phyloP scores from a whole-genome alignment of 1,284 basidiomycete species.

The Ustilago nuda region DNA sequence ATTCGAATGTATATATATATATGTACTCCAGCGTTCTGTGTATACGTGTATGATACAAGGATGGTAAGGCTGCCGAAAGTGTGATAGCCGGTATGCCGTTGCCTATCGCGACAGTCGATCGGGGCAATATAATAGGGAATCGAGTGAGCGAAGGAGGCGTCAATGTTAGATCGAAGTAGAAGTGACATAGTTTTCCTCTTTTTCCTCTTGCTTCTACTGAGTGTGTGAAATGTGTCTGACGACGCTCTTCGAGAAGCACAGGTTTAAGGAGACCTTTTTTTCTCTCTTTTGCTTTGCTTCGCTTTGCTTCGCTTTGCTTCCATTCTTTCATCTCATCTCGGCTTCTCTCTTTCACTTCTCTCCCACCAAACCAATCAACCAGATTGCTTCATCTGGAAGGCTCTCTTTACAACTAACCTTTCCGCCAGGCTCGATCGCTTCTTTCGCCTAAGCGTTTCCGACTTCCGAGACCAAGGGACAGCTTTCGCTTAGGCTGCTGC shows the following conservation, averaged over 20 bases:
- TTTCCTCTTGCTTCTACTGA: background rate
- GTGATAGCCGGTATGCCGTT: no score
- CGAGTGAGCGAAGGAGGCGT: no score
- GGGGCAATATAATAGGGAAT: no score
- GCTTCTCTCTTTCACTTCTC: background rate
- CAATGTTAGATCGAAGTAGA: no score
- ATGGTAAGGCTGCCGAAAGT: no score
- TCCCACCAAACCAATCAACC: background rate
- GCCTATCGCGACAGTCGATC: no score
- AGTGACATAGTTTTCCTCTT: no score
- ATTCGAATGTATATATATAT: no score
- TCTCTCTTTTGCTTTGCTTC: background rate
- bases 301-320: background rate
- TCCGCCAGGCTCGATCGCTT: background rate
- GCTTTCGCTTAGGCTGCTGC: background rate
- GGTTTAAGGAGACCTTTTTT: background rate
- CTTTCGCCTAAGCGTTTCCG: background rate
- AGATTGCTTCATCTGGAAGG: background rate
- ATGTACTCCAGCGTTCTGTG: no score
- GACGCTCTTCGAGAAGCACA: background rate
- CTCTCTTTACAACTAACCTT: background rate
- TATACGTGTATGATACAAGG: no score
- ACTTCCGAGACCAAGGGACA: constrained; percentile 2
- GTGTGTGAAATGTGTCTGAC: constrained; percentile 3
- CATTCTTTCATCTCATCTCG: constrained; percentile 1